Evolutionary conservation across 2,329 filamentous ascomycete genomes (phyloP).

Genomic region (Aspergillus neoniger): DNA sequence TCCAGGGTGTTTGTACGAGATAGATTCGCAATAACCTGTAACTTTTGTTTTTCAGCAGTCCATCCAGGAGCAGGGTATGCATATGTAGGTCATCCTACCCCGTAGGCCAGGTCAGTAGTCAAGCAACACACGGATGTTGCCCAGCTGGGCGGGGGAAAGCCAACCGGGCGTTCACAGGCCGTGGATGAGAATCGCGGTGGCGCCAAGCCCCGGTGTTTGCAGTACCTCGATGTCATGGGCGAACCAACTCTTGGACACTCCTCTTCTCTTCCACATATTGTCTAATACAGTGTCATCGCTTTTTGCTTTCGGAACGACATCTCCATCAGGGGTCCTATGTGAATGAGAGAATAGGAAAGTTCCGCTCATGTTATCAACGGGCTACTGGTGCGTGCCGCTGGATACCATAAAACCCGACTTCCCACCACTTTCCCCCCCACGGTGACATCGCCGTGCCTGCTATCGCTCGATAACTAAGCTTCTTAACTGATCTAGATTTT

Average conservation of each 20-base stretch:
- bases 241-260: background rate
- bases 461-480: conserved; percentile 18
- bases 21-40: conserved; percentile 21
- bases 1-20: conserved; percentile 27
- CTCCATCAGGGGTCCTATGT: background rate
- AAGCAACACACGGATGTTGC: background rate
- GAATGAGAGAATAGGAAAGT: background rate
- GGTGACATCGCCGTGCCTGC: conserved; percentile 21
- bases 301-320: background rate
- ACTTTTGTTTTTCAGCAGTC: background rate
- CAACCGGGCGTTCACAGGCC: background rate
- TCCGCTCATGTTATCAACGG: background rate
- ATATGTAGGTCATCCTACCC: background rate
- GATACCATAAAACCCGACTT: background rate
- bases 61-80: background rate
- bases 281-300: background rate
- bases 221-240: conserved; percentile 13
- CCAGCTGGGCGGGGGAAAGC: background rate
- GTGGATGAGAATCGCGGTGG: conserved; percentile 9
- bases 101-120: background rate
- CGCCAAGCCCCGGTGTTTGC: conserved; percentile 15
- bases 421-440: conserved; percentile 13
- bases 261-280: background rate
- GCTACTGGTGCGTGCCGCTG: background rate
- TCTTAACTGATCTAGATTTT: conserved; percentile 10